phyloP scores from a whole-genome alignment of 2,329 filamentous ascomycete species.

The Colletotrichum eremochloae region DNA sequence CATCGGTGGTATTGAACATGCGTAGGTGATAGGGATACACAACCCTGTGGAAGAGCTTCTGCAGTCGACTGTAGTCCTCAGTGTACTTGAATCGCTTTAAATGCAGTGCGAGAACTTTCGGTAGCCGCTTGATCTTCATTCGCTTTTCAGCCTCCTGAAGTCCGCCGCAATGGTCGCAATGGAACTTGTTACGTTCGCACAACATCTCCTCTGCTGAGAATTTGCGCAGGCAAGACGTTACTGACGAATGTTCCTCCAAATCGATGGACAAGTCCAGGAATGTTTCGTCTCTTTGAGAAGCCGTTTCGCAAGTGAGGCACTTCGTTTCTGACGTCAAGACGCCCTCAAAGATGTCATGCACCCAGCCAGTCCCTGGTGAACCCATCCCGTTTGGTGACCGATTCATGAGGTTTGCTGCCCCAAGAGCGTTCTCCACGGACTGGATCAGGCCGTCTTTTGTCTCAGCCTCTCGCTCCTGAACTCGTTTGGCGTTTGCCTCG shows the following conservation, averaged over 20 bases:
- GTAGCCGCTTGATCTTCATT: conserved; percentile 98
- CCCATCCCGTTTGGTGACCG: conserved; percentile 58
- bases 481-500: conserved; percentile 82
- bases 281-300: conserved; percentile 93
- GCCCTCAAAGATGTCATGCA: conserved; percentile 97
- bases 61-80: conserved; percentile 90
- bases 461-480: conserved; percentile 63
- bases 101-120: conserved; percentile 91
- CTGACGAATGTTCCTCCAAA: conserved; percentile 93
- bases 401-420: conserved; percentile 49
- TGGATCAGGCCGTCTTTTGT: conserved; percentile 61
- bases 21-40: conserved; percentile 97
- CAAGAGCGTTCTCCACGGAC: conserved; percentile 60
- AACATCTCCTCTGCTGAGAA: conserved; percentile 99
- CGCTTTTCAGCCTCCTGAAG: conserved; percentile 98
- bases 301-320: conserved; percentile 95
- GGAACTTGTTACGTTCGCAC: conserved; percentile 98
- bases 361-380: conserved; percentile 83
- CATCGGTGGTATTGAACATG: conserved; percentile 97
- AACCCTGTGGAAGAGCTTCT: conserved; percentile 96
- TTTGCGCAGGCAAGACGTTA: conserved; percentile 93
- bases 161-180: conserved; percentile 96
- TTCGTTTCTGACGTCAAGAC: conserved; percentile 95
- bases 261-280: conserved; percentile 98
- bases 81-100: conserved; percentile 99